Base-by-base conservation (phyloP, 306 rosid species). In the Rosa persica region DNA sequence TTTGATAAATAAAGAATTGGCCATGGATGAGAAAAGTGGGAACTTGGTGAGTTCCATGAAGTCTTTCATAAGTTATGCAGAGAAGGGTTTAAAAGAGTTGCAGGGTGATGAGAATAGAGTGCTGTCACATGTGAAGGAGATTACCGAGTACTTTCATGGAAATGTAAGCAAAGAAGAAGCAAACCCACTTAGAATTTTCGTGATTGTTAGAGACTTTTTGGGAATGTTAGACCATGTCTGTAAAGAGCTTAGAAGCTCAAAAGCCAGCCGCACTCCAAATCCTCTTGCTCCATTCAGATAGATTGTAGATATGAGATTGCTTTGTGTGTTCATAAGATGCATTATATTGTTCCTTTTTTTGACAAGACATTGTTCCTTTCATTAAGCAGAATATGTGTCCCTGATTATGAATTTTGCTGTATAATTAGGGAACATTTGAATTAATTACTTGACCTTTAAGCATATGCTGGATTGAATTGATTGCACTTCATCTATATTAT, bases 131-230 rank as follows among this genome's bases (percentile, higher is more conserved):
- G 99, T 96, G 72, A 91, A 89, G 58, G 97, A 96, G 39, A 90
- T 96, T 4, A 89, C 93, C 0, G 97, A 96, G 84, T 96, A 96
- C 78, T 96, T 96, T 75, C 99, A 96, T 81, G 99, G 99, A 17
- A 81, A 82, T 81, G 93, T 91, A 84, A 87, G 91, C 85, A 90
- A 88, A 86, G 99, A 96, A 54, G 99, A 96, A 66, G 89, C 76
- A 0, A 93, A 90, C 52, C 96, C 90, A 23, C 86, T 96, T 60
- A 67, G 97, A 74, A 96, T 96, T 11, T 96, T 96, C 83, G 97
- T 96, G 77, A 91, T 96, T 22, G 98, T 96, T 49, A 96, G 98
- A 76, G 99, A 96, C 76, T 96, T 96, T 82, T 55, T 96, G 81
- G 93, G 93, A 3, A 90, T 91, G 96, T 84, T 96, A 81, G 97